Evolutionary conservation across 2,329 filamentous ascomycete genomes (phyloP).

Genomic region (Aspergillus alliaceus): DNA sequence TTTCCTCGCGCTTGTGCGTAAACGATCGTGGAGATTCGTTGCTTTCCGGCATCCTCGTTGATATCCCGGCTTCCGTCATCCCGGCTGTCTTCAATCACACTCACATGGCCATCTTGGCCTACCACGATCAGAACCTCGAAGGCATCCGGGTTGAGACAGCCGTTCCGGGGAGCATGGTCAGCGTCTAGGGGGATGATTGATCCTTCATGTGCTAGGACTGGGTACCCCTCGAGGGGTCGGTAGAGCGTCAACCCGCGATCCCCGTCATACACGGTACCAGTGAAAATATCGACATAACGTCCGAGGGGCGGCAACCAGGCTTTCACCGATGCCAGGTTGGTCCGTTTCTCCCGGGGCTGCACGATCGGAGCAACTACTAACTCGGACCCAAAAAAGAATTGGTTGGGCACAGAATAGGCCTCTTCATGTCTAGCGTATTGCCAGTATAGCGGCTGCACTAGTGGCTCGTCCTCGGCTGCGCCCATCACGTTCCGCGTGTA

Average conservation of each 20-base stretch:
- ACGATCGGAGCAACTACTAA: conserved; percentile 60
- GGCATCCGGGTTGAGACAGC: conserved; percentile 14
- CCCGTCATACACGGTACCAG: conserved; percentile 58
- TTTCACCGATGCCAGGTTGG: conserved; percentile 50
- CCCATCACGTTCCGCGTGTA: conserved; percentile 57
- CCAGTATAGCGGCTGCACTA: conserved; percentile 66
- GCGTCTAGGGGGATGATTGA: conserved; percentile 59
- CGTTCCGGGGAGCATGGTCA: conserved; percentile 14
- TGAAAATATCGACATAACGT: conserved; percentile 60
- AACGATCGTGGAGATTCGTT: conserved; percentile 15
- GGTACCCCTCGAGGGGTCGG: conserved; percentile 51
- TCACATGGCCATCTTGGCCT: conserved; percentile 49
- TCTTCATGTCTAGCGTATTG: conserved; percentile 52
- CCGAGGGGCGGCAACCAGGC: conserved; percentile 56
- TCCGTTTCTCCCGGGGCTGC: conserved; percentile 48
- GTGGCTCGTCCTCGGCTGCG: conserved; percentile 48
- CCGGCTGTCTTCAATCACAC: conserved; percentile 49
- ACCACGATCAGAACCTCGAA: conserved; percentile 35
- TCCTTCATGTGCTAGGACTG: conserved; percentile 57
- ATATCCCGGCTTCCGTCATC: conserved; percentile 13
- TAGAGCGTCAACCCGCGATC: conserved; percentile 54
- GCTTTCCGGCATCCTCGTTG: neutral
- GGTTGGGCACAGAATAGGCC: conserved; percentile 58
- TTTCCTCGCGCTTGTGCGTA: conserved; percentile 18
- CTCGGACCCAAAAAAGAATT: conserved; percentile 60